Evolutionary conservation across 2,329 filamentous ascomycete species (phyloP).

Genomic region (Penicillium freii): DNA sequence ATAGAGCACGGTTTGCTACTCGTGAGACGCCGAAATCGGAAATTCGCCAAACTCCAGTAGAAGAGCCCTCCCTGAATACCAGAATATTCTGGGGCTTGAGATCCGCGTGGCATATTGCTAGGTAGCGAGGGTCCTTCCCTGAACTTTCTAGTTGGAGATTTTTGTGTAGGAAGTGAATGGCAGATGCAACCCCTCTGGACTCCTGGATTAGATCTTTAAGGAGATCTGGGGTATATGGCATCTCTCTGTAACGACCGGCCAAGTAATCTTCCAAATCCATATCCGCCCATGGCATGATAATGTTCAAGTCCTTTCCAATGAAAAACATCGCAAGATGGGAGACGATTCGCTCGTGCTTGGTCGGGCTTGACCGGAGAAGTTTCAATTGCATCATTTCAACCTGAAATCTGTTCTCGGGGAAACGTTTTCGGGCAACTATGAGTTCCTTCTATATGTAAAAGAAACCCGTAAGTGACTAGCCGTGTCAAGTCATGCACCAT

Average conservation of each 20-base stretch:
- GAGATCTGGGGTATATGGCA: neutral
- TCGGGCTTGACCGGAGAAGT: neutral
- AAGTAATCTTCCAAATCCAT: slow-evolving; percentile 21
- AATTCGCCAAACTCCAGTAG: slow-evolving; percentile 27
- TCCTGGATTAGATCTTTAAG: slow-evolving; percentile 14
- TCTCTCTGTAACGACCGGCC: neutral
- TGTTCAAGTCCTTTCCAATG: slow-evolving; percentile 13
- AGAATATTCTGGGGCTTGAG: slow-evolving; percentile 19
- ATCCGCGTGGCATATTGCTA: neutral
- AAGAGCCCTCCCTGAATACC: slow-evolving; percentile 7
- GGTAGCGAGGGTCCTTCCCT: neutral
- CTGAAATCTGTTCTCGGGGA: neutral
- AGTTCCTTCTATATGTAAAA: neutral
- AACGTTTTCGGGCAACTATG: neutral
- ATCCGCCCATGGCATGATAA: slow-evolving; percentile 16
- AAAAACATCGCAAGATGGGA: slow-evolving; percentile 9
- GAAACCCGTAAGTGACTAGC: neutral
- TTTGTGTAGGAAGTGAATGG: slow-evolving; percentile 16
- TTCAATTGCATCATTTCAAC: neutral
- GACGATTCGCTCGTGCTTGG: slow-evolving; percentile 10
- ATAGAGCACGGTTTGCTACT: neutral
- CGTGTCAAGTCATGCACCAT: neutral
- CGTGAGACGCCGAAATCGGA: slow-evolving; percentile 25
- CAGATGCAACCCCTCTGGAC: slow-evolving; percentile 12
- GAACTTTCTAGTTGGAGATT: neutral